Conservation (phyloP, 495 filamentous ascomycete genomes). For the Lophium mytilinum region DNA sequence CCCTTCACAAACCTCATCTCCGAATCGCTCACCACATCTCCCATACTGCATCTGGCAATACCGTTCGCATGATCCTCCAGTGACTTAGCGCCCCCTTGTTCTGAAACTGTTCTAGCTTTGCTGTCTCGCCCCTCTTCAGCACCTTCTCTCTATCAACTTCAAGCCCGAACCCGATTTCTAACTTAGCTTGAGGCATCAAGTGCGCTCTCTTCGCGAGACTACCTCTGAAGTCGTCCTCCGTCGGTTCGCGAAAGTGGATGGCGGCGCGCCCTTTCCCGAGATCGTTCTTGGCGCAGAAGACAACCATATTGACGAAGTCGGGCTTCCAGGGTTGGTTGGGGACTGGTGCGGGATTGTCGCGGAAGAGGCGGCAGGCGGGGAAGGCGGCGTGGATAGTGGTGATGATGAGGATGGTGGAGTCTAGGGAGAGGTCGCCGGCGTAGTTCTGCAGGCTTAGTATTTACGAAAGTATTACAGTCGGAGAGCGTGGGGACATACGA, state of each 20-base stretch:
- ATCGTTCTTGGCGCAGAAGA: conserved; percentile 56
- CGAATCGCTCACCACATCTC: conserved; percentile 62
- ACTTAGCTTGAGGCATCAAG: conserved; percentile 66
- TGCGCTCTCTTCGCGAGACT: conserved; percentile 60
- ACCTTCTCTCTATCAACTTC: conserved; percentile 35
- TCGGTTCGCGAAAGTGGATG: conserved; percentile 62
- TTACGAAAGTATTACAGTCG: neutral
- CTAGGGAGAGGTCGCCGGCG: conserved; percentile 78
- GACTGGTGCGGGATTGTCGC: conserved; percentile 54
- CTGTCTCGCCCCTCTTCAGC: conserved; percentile 49
- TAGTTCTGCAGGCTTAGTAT: conserved; percentile 60
- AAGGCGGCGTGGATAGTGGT: conserved; percentile 65
- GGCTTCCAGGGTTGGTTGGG: conserved; percentile 21
- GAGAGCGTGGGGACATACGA: conserved; percentile 43
- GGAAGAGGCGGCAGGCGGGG: conserved; percentile 73
- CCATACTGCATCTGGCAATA: conserved; percentile 74
- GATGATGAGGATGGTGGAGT: conserved; percentile 52
- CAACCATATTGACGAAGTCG: conserved; percentile 90
- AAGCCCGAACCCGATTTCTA: conserved; percentile 46
- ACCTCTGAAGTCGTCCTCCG: conserved; percentile 58
- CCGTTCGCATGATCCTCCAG: conserved; percentile 84
- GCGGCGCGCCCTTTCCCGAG: conserved; percentile 16
- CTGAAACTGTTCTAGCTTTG: conserved; percentile 59
- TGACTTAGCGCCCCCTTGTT: conserved; percentile 68
- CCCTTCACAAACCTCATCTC: neutral